Conservation (phyloP, 2,329 filamentous ascomycete genomes). For the Teratosphaeria gauchensis region DNA sequence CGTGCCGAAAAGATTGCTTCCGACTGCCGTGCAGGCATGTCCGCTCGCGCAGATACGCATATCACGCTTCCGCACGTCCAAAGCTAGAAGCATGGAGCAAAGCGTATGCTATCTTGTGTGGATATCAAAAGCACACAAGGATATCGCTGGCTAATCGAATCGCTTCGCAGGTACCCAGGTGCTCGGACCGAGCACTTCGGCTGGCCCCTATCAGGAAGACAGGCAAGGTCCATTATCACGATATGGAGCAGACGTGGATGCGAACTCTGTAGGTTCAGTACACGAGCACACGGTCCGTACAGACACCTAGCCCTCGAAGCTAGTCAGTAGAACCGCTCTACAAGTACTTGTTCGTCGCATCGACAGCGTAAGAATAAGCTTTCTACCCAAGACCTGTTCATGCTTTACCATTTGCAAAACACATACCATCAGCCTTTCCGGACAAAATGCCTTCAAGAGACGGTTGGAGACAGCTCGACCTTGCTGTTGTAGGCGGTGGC, state of each 20-base stretch:
- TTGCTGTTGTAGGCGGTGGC: slow-evolving; percentile 40
- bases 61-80: not conserved
- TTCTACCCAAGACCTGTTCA: not conserved
- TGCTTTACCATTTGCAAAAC: not conserved
- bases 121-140: not conserved
- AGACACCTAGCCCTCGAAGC: not conserved
- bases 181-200: not conserved
- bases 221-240: not conserved
- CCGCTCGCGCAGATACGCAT: not conserved
- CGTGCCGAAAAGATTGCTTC: not conserved
- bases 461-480: slow-evolving; percentile 18
- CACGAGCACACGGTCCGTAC: not conserved
- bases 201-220: not conserved
- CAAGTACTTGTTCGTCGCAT: not conserved
- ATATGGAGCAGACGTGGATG: not conserved
- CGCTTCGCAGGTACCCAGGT: not conserved
- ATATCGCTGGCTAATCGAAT: not conserved
- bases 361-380: not conserved
- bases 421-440: not conserved
- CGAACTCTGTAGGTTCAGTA: not conserved
- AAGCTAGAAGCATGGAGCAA: not conserved
- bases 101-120: not conserved
- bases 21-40: not conserved
- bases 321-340: not conserved
- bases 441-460: not conserved